These are phyloP conservation scores for Stephania cephalantha DNA, from an alignment of 164 flowering plant genomes.

Conservation along the genomic window DNA sequence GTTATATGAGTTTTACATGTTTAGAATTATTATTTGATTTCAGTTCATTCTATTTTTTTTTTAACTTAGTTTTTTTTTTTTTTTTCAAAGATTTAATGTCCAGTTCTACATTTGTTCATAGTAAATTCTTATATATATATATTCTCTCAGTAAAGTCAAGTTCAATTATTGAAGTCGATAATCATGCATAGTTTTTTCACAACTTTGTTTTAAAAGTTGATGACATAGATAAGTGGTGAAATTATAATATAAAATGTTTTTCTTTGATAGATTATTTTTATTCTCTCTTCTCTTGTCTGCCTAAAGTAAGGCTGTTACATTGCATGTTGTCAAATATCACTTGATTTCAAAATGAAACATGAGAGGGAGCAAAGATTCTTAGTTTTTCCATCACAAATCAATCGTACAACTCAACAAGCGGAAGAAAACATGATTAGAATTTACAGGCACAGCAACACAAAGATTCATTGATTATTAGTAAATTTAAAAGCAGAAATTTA, in stretches of 20 bases:
- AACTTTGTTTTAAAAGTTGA: neutral
- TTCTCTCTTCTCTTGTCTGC: neutral
- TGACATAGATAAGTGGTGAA: neutral
- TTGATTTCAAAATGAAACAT: too few species aligned
- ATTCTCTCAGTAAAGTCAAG: too few species aligned
- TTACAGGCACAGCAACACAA: neutral
- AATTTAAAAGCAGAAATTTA: neutral
- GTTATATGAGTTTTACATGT: neutral
- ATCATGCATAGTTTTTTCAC: neutral
- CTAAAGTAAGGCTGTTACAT: neutral
- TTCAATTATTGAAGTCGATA: neutral
- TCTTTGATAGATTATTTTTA: neutral
- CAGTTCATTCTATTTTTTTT: too few species aligned
- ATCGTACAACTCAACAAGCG: neutral
- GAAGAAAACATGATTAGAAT: neutral
- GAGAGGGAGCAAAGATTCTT: too few species aligned
- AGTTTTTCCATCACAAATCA: neutral
- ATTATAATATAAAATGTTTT: too few species aligned
- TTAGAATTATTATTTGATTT: too few species aligned
- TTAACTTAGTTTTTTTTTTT: too few species aligned
- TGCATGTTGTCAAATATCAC: too few species aligned
- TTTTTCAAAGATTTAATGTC: too few species aligned
- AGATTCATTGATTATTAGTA: neutral
- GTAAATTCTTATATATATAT: too few species aligned
- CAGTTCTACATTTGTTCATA: too few species aligned